Percentiles rank a stretch among this genome's conserved stretches.
Conservation (phyloP, 305 asterid genomes). For the Andrographis paniculata region DNA sequence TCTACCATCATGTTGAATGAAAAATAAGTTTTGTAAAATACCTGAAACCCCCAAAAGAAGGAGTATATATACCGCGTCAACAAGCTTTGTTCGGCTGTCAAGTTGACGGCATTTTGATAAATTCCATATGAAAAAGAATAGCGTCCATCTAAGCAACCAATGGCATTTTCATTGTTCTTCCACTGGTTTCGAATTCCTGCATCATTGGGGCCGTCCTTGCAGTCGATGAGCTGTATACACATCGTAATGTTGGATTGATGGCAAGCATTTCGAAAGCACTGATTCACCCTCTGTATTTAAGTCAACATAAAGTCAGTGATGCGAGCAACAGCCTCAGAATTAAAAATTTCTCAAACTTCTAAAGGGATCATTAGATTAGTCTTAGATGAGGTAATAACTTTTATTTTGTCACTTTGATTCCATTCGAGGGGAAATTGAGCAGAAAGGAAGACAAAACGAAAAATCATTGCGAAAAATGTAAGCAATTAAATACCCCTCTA, state of each 20-base stretch:
- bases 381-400: not conserved
- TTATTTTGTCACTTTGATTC: no score
- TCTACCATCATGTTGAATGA: not conserved
- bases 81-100: conserved; percentile 37
- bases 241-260: not conserved
- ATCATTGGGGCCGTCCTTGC: not conserved
- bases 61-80: conserved; percentile 63
- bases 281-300: not conserved
- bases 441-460: no score
- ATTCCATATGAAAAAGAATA: conserved; percentile 54
- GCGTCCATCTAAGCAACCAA: conserved; percentile 49
- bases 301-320: not conserved
- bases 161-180: conserved; percentile 39
- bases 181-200: conserved; percentile 34
- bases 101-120: conserved; percentile 51
- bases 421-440: no score
- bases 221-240: not conserved
- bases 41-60: conserved; percentile 93
- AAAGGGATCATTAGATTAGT: not conserved
- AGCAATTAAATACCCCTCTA: no score
- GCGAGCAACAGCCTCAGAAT: not conserved
- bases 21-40: conserved; percentile 22
- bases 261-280: not conserved
- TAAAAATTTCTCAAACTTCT: no score
- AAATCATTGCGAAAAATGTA: no score